Evolutionary conservation across 176 grass and related monocot genomes (phyloP).

Genomic region (Guadua angustifolia): DNA sequence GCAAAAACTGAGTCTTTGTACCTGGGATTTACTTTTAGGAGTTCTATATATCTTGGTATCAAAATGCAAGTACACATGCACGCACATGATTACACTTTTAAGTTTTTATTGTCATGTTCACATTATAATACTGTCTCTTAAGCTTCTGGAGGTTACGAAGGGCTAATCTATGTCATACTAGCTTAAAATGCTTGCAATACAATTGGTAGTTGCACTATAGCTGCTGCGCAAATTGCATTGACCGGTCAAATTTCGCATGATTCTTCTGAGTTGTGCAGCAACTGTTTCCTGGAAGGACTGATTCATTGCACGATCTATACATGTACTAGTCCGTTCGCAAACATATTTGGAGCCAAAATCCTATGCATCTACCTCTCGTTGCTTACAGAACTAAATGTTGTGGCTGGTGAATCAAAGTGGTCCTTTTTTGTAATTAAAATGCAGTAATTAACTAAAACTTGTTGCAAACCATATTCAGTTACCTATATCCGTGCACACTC

Average conservation of each 20-base stretch:
- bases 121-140: conserved; percentile 38
- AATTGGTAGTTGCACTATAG: conserved; percentile 47
- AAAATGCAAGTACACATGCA: conserved; percentile 36
- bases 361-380: neutral
- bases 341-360: neutral
- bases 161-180: conserved; percentile 10
- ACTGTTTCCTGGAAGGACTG: conserved; percentile 22
- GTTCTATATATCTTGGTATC: conserved; percentile 11
- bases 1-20: neutral
- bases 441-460: neutral
- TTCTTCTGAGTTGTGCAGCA: conserved; percentile 43
- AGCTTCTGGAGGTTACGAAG: conserved; percentile 30
- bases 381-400: conserved; percentile 9
- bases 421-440: neutral
- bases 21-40: conserved; percentile 16
- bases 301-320: conserved; percentile 27
- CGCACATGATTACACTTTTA: conserved; percentile 28
- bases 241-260: conserved; percentile 55
- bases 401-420: neutral
- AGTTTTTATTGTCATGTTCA: conserved; percentile 1
- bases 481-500: conserved; percentile 2
- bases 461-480: conserved; percentile 11
- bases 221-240: conserved; percentile 41
- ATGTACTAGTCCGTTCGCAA: conserved; percentile 12
- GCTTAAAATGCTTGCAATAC: conserved; percentile 6